phyloP scores from a whole-genome alignment of 2,329 filamentous ascomycete species.

The Kalmusia sp. region DNA sequence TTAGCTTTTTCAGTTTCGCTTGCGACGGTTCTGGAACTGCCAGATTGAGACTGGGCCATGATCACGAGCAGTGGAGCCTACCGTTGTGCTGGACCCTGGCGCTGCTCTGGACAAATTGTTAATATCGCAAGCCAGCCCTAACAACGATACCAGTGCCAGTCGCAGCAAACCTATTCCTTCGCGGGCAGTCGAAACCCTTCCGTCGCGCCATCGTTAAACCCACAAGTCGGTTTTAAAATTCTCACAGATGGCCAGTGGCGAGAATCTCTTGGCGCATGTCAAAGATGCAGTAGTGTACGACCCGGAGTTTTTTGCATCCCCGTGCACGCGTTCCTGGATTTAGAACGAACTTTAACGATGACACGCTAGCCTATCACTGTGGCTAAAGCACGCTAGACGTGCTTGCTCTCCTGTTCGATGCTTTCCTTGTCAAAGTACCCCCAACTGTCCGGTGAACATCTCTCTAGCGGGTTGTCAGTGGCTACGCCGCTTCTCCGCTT shows the following conservation, averaged over 20 bases:
- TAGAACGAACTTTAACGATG: neutral
- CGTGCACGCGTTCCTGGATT: conserved; percentile 1
- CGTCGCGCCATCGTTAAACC: neutral
- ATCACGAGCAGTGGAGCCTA: neutral
- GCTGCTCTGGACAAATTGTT: neutral
- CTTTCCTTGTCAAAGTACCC: no score
- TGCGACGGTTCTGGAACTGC: neutral
- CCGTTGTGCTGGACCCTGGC: neutral
- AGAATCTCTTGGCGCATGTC: neutral
- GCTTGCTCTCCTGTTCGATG: no score
- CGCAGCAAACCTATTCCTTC: neutral
- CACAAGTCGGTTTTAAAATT: neutral
- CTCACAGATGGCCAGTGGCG: neutral
- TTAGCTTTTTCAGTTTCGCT: neutral
- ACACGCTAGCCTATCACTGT: conserved; percentile 1
- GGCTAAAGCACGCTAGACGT: neutral
- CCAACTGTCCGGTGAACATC: no score
- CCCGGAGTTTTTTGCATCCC: neutral
- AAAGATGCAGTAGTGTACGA: neutral
- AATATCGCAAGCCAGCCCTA: neutral
- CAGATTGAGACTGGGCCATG: neutral
- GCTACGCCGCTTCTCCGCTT: no score
- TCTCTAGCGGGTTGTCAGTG: no score
- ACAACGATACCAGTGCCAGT: neutral
- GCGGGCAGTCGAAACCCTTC: neutral